Evolutionary conservation across 1,284 basidiomycete species (phyloP), one percentile per base, ranked within the genome.

Genomic region (Apiotrichum laibachii): DNA sequence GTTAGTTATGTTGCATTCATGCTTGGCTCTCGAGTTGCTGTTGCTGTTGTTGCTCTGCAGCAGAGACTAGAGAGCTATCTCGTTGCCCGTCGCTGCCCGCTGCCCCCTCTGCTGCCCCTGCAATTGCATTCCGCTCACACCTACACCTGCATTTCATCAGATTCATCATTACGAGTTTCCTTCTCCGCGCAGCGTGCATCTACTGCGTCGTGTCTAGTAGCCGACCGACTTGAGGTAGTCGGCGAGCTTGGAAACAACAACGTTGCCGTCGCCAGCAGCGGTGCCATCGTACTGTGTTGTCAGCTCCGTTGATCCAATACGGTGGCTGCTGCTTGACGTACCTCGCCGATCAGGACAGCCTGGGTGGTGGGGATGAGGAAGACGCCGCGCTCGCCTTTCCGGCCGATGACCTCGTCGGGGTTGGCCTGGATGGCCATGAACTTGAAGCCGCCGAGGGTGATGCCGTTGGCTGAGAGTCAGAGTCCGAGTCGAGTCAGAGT

Each of bases 311-410:
- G 21, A 39, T 31, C 26, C 26, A 31, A 18, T 19, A 13, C 21
- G 9, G 37, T 26, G 2, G 26, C 11, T 13, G 22, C 16, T 26
- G 16, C n/a, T n/a, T n/a, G n/a, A 67, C 73, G 56, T 51, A 77
- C 76, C 70, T 88, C 86, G 15, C 86, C 84, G 26, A 98, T 85
- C 59, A 98, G 82, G 62, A 96, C 82, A 5, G 91, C 92, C 73
- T 92, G 90, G 67, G 84, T 89, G 31, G 93, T 97, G 82, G 92
- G 91, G 60, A 92, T 88, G 63, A 94, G 73, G 61, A 92, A 80
- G 59, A 84, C 84, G 2, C 94, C 95, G 75, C 91, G 86, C 33
- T 83, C 84, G 69, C 72, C 80, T 76, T 92, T 89, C 85, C 93
- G 93, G 55, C 87, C 86, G 68, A 93, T 88, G 54, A 95, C 81